A percentile compares a stretch with the other conserved stretches of the same genome.
Evolutionary conservation across 2,329 filamentous ascomycete genomes (phyloP).

Genomic region (Diaporthe citri): DNA sequence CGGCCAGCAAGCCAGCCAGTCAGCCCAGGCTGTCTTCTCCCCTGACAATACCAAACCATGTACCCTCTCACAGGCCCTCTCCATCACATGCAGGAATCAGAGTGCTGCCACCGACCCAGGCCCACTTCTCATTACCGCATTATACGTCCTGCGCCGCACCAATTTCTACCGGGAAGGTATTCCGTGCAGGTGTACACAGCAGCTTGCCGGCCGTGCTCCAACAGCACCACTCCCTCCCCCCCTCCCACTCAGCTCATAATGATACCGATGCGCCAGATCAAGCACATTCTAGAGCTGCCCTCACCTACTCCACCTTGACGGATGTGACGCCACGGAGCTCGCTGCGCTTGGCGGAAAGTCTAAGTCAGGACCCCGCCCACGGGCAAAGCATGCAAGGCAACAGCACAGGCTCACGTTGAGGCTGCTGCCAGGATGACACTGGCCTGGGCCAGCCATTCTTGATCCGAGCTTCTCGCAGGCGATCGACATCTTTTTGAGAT

Average conservation of each 20-base stretch:
- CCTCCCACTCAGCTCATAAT: slow-evolving; percentile 12
- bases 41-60: not conserved
- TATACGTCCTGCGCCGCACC: slow-evolving; percentile 23
- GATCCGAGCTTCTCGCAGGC: slow-evolving; percentile 35
- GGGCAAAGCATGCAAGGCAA: slow-evolving; percentile 3
- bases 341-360: slow-evolving; percentile 27
- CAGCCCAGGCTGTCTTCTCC: not conserved
- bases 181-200: slow-evolving; percentile 22
- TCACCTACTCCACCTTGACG: slow-evolving; percentile 7
- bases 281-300: slow-evolving; percentile 13
- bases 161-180: slow-evolving; percentile 20
- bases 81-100: slow-evolving; percentile 22
- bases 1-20: not conserved
- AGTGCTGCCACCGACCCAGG: slow-evolving; percentile 18
- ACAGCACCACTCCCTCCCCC: not conserved
- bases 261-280: slow-evolving; percentile 24
- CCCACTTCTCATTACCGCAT: slow-evolving; percentile 37
- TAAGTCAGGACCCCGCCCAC: slow-evolving; percentile 24
- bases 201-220: slow-evolving; percentile 18
- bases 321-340: slow-evolving; percentile 33
- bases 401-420: slow-evolving; percentile 16
- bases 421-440: slow-evolving; percentile 11
- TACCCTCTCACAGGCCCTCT: not conserved
- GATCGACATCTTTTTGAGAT: slow-evolving; percentile 30
- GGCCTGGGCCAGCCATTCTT: slow-evolving; percentile 13